These are phyloP conservation scores for Sclerotinia minor DNA, from an alignment of 2,329 filamentous ascomycete species.

Conservation along the genomic window DNA sequence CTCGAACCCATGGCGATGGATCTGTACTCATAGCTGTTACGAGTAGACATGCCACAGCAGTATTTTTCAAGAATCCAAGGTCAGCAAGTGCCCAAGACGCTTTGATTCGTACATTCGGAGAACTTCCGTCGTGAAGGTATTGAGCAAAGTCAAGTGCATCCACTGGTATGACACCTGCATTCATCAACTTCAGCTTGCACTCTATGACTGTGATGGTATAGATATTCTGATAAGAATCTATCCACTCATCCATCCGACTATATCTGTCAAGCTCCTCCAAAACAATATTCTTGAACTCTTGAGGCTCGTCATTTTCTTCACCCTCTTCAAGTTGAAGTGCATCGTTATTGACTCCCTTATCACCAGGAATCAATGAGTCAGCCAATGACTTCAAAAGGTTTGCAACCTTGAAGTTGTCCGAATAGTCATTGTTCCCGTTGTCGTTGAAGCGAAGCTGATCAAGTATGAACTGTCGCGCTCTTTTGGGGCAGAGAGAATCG, in stretches of 20 bases:
- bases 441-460: slow-evolving; percentile 93
- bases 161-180: slow-evolving; percentile 58
- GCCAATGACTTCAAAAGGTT: slow-evolving; percentile 69
- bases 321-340: slow-evolving; percentile 45
- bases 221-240: slow-evolving; percentile 66
- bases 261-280: slow-evolving; percentile 67
- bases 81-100: slow-evolving; percentile 65
- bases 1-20: slow-evolving; percentile 62
- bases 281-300: slow-evolving; percentile 45
- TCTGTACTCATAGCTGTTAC: slow-evolving; percentile 61
- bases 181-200: slow-evolving; percentile 63
- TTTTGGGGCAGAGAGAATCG: slow-evolving; percentile 73
- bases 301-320: slow-evolving; percentile 47
- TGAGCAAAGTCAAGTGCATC: slow-evolving; percentile 59
- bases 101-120: slow-evolving; percentile 64
- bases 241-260: slow-evolving; percentile 68
- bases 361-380: slow-evolving; percentile 56
- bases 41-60: slow-evolving; percentile 56
- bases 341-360: slow-evolving; percentile 39
- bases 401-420: slow-evolving; percentile 86
- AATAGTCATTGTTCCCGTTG: slow-evolving; percentile 85
- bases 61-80: slow-evolving; percentile 59
- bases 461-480: slow-evolving; percentile 79
- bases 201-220: slow-evolving; percentile 63
- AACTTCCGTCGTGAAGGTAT: slow-evolving; percentile 64